Evolutionary conservation across 2,329 filamentous ascomycete genomes (phyloP), one percentile per base, ranked within the genome.

Genomic region (Penicillium polonicum): DNA sequence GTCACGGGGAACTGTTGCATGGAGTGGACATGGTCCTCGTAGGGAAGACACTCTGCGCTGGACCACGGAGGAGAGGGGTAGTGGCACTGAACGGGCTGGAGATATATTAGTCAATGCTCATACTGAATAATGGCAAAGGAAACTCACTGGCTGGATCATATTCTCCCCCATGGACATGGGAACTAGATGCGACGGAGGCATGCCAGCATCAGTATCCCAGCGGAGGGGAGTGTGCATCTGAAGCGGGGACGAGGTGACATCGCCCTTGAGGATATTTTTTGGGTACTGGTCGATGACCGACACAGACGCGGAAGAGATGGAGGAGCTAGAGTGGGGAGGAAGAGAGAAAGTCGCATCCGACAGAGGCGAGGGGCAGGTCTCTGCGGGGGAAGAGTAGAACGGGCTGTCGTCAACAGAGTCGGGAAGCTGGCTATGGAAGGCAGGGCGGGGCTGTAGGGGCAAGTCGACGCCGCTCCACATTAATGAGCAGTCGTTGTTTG

Each of bases 331-430:
- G 55, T 68, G 66, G 42, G 67, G 65, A 48, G 70, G 69, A 42
- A 74, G 62, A 38, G 68, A 73, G 36, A 71, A 70, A 19, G 71
- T 66, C 35, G 68, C 67, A 55, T 76, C 74, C 1, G 74, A 76
- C 4, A 71, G 65, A 36, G 76, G 76, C n/a, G 76, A 78, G n/a
- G 72, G 72, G 60, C 76, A 78, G 52, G 74, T 74, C 55, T 77
- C 76, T 42, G 76, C 74, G 12, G 75, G 65, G 2, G 65, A 77
- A 33, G 76, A 76, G 59, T 77, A 78, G 59, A 77, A 73, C n/a
- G 71, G 72, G 41, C 70, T 68, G 52, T 78, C 76, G 45, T 76
- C 75, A 6, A 70, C 62, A 6, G 72, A 65, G 36, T 76, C 71
- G 42, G 73, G 74, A 35, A 75, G 64, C n/a, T 73, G 68, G 50